phyloP scores from a whole-genome alignment of 192 early-diverging fungal species.

The Podila epigama region DNA sequence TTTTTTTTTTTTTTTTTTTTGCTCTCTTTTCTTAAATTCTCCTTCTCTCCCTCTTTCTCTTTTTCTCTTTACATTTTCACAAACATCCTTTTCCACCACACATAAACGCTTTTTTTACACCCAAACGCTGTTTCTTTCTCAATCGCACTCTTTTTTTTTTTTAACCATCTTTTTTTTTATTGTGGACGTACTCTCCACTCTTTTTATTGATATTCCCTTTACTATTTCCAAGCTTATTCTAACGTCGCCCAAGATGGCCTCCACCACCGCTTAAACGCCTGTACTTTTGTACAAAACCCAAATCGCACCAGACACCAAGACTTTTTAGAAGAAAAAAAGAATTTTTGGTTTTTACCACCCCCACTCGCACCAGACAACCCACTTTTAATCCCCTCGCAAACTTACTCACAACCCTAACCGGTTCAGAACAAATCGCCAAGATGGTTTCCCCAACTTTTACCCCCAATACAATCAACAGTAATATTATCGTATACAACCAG shows the following conservation, averaged over 20 bases:
- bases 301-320: constrained; percentile 6
- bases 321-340: not conserved
- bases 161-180: constrained; percentile 10
- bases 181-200: constrained; percentile 46
- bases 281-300: constrained; percentile 13
- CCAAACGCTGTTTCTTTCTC: not conserved
- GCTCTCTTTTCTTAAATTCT: not conserved
- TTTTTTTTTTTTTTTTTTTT: constrained; percentile 1
- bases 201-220: not conserved
- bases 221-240: not conserved
- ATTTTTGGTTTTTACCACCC: constrained; percentile 25
- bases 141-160: constrained; percentile 6
- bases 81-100: constrained; percentile 2
- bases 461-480: constrained; percentile 22
- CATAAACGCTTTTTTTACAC: not conserved
- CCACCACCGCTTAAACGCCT: constrained; percentile 42
- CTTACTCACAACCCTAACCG: constrained; percentile 26
- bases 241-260: constrained; percentile 39
- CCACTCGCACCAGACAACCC: constrained; percentile 35
- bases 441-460: constrained; percentile 45
- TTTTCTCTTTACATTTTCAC: not conserved
- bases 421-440: constrained; percentile 30
- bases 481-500: constrained; percentile 17
- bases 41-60: not conserved
- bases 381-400: constrained; percentile 4